Evolutionary conservation across 108 stramenopile genomes (phyloP), one percentile per base, ranked within the genome.

Genomic region (Discostella stelligeroides): DNA sequence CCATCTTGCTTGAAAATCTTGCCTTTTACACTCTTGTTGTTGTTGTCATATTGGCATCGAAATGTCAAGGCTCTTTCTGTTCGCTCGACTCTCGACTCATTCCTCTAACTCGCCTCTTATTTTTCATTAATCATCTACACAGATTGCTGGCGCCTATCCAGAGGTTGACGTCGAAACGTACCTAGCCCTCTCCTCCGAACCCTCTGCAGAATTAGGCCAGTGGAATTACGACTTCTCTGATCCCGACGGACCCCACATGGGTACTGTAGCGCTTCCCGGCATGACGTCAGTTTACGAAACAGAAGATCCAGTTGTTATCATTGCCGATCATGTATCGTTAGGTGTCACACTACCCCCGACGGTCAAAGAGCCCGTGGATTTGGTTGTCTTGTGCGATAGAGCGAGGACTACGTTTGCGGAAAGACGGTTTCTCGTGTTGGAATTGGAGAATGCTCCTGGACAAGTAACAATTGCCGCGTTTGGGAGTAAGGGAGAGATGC

Each of bases 141-240:
- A 94, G 86, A 91, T 95, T 64, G 94, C 94, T 40, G 94, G 94
- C 24, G 84, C 88, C 0, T 92, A 92, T 40, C 94, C 94, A 30
- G 94, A 91, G 37, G 67, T 95, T 5, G 84, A 86, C 7, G 68
- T 60, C 38, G 82, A 82, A 59, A 85, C 86, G 43, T 87, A 85
- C 60, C 64, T 80, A 29, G 85, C 88, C 9, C 80, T 88, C 10
- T 70, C 75, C 29, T 92, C 91, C 28, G 86, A 89, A 59, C 83
- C 84, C 18, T 50, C 91, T 23, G 71, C 94, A 6, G 80, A 76
- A 68, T 61, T 67, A 8, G 94, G 94, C 7, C 91, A 91, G 65
- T 95, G 94, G 94, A 77, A 78, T 24, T 95, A 95, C 50, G 94
- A 92, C 54, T 95, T 95, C 60, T 76, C 86, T 61, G 90, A 92